These are phyloP conservation scores for Solanum chilense DNA, from an alignment of 257 asterid genomes.

Conservation along the genomic window DNA sequence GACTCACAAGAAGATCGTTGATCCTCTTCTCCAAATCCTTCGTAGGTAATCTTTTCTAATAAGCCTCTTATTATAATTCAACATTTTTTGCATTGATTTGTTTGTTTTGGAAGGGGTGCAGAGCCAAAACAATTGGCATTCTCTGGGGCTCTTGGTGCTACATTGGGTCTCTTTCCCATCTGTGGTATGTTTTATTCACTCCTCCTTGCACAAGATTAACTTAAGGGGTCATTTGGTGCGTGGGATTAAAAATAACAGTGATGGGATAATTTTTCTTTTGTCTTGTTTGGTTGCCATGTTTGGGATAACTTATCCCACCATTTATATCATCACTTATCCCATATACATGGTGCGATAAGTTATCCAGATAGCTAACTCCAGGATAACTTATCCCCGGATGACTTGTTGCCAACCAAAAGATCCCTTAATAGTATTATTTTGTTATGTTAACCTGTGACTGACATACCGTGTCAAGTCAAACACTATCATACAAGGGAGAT, in stretches of 20 bases:
- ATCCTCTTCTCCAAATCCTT: constrained; percentile 79
- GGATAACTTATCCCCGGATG: too few relatives aligned
- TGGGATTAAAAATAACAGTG: too few relatives aligned
- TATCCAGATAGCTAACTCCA: too few relatives aligned
- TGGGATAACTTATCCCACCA: too few relatives aligned
- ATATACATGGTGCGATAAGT: too few relatives aligned
- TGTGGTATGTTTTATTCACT: constrained; percentile 34
- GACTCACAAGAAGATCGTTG: constrained; percentile 43
- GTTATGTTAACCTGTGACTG: neutral
- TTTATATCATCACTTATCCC: too few relatives aligned
- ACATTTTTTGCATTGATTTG: neutral
- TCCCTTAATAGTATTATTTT: too few relatives aligned
- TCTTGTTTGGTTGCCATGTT: too few relatives aligned
- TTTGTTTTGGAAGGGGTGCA: constrained; percentile 47
- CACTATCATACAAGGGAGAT: neutral
- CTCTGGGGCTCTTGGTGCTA: constrained; percentile 78
- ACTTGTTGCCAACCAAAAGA: too few relatives aligned
- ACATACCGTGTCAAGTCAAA: neutral
- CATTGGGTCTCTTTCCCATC: constrained; percentile 83
- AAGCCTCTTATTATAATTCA: neutral
- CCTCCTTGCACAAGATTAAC: neutral
- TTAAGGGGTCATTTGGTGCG: too few relatives aligned
- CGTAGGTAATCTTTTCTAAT: constrained; percentile 29
- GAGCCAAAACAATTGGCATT: constrained; percentile 90
- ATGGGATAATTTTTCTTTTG: too few relatives aligned